phyloP scores from a whole-genome alignment of 139 green algal genomes.

The Pleodorina starrii region DNA sequence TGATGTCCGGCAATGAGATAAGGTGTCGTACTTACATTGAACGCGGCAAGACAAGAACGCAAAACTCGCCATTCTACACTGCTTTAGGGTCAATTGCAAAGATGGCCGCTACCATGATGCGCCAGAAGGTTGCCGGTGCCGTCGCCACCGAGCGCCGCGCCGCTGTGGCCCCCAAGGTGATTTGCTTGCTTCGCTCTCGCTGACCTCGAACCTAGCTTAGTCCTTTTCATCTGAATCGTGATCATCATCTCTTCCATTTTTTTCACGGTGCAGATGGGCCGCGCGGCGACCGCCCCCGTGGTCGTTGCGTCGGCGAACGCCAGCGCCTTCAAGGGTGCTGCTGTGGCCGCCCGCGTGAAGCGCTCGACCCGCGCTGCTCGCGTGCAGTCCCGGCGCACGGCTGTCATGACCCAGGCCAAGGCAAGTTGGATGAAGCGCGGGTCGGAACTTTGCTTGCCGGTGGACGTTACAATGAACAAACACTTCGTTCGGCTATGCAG shows the following conservation, averaged over 20 bases:
- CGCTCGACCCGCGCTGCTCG: constrained; percentile 35
- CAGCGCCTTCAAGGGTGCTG: constrained; percentile 50
- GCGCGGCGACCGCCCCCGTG: constrained; percentile 44
- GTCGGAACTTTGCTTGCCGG: constrained; percentile 5
- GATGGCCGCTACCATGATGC: constrained; percentile 48
- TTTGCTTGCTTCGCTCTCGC: not conserved
- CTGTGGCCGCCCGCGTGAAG: constrained; percentile 39
- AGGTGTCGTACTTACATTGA: constrained; percentile 5
- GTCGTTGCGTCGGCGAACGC: constrained; percentile 51
- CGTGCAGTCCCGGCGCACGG: constrained; percentile 52
- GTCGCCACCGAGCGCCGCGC: constrained; percentile 32
- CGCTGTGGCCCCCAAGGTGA: constrained; percentile 34
- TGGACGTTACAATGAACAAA: not conserved
- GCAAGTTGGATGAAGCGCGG: too few species aligned
- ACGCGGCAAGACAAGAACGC: not conserved
- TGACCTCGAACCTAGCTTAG: not conserved
- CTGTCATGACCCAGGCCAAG: constrained; percentile 70
- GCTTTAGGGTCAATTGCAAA: constrained; percentile 17
- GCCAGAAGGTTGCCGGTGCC: constrained; percentile 46
- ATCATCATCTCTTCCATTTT: not conserved
- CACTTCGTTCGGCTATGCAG: constrained; percentile 61
- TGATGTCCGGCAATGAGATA: too few species aligned
- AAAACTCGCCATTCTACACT: not conserved
- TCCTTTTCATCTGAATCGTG: not conserved
- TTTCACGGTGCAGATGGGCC: constrained; percentile 11